These are phyloP conservation scores for Pulchroboletus neoregius DNA, from an alignment of 1,284 basidiomycete species.

Conservation along the genomic window DNA sequence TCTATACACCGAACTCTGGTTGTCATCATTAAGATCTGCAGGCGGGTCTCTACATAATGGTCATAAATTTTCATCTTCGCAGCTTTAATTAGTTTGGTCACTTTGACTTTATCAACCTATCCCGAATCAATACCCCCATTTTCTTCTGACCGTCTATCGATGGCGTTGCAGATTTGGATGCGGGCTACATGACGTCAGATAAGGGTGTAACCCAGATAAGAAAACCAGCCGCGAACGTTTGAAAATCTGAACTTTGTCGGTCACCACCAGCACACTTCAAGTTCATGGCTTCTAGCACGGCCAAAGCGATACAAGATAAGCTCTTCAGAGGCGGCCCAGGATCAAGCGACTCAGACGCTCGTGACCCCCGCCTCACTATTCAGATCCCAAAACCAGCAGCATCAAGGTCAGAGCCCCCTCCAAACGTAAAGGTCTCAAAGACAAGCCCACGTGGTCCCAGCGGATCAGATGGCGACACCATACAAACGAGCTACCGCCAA, in stretches of 20 bases:
- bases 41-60: conserved; percentile 29
- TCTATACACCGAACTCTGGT: conserved; percentile 20
- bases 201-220: conserved; percentile 6
- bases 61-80: conserved; percentile 8
- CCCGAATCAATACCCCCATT: conserved; percentile 25
- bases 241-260: background rate
- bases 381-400: conserved; percentile 64
- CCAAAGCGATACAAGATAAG: conserved; percentile 70
- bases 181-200: conserved; percentile 23
- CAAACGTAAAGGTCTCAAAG: conserved; percentile 47
- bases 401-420: conserved; percentile 35
- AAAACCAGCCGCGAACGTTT: background rate
- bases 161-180: conserved; percentile 13
- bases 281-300: conserved; percentile 42
- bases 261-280: background rate
- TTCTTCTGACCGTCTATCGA: background rate
- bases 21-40: conserved; percentile 28
- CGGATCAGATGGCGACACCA: conserved; percentile 23
- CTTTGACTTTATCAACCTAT: conserved; percentile 13
- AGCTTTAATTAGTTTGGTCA: conserved; percentile 21
- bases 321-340: conserved; percentile 54
- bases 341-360: conserved; percentile 31
- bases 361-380: conserved; percentile 61
- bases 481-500: conserved; percentile 47
- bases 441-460: conserved; percentile 31